Percentiles rank a stretch among this genome's conserved stretches.
Evolutionary conservation across 2,329 filamentous ascomycete genomes (phyloP).

Genomic region (Elsinoe fawcettii): DNA sequence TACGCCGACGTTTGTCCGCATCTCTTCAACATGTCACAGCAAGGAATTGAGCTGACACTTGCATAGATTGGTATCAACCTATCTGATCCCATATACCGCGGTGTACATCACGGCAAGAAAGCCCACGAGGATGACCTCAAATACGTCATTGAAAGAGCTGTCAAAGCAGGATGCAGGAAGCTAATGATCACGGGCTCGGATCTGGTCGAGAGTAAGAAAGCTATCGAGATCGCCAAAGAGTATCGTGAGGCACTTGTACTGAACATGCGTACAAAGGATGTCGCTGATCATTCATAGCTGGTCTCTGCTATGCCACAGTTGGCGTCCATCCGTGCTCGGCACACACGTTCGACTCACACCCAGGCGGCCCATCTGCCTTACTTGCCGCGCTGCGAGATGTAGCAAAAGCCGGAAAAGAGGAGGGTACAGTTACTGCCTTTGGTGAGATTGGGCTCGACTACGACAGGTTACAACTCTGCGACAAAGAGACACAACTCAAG

Average conservation of each 20-base stretch:
- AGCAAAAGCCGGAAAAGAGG: constrained; percentile 50
- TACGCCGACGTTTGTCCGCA: constrained; percentile 39
- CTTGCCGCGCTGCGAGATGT: constrained; percentile 56
- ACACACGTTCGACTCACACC: constrained; percentile 62
- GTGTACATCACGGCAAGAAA: constrained; percentile 72
- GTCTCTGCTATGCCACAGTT: constrained; percentile 78
- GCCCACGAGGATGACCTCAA: constrained; percentile 65
- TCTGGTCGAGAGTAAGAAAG: constrained; percentile 66
- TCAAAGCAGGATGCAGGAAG: constrained; percentile 72
- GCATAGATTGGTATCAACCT: constrained; percentile 83
- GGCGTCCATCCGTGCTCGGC: constrained; percentile 91
- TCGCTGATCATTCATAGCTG: constrained; percentile 26
- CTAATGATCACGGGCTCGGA: constrained; percentile 92
- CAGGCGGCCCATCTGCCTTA: constrained; percentile 48
- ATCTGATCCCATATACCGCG: constrained; percentile 82
- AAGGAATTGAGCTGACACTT: constrained; percentile 13
- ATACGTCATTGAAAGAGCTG: constrained; percentile 70
- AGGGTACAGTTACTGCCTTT: constrained; percentile 65
- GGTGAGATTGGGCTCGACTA: constrained; percentile 97
- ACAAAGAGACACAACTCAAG: constrained; percentile 69
- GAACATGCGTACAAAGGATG: constrained; percentile 18
- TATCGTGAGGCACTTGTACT: constrained; percentile 52
- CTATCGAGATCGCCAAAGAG: constrained; percentile 62
- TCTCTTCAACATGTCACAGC: constrained; percentile 14
- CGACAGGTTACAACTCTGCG: constrained; percentile 77